A percentile compares a stretch with the other conserved stretches of the same genome.
These are phyloP conservation scores for Aspergillus pseudoviridinutans DNA, from an alignment of 2,329 filamentous ascomycete species.

Conservation along the genomic window DNA sequence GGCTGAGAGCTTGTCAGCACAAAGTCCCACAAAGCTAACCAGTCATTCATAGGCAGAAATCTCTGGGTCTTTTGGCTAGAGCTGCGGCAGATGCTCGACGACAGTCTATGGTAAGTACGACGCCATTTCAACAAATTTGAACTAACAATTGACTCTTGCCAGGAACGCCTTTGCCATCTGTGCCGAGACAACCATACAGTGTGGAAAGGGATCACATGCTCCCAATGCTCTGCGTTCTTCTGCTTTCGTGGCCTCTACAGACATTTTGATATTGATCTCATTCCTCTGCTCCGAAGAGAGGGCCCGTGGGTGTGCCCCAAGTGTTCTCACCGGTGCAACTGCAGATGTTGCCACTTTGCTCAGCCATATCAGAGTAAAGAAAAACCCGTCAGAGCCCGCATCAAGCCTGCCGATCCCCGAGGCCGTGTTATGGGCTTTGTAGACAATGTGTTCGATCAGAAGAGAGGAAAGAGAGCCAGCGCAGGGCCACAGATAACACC, in stretches of 20 bases:
- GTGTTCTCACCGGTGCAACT: constrained; percentile 32
- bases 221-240: constrained; percentile 33
- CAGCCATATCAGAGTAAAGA: constrained; percentile 31
- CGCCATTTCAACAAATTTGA: neutral
- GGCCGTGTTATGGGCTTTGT: constrained; percentile 33
- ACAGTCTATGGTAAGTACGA: constrained; percentile 17
- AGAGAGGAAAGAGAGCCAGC: constrained; percentile 21
- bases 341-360: constrained; percentile 33
- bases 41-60: constrained; percentile 3
- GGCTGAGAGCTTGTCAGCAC: neutral
- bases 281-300: constrained; percentile 26
- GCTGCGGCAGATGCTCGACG: constrained; percentile 21
- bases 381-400: constrained; percentile 29
- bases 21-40: neutral
- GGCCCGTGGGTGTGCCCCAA: constrained; percentile 32
- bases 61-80: constrained; percentile 22
- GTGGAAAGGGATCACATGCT: constrained; percentile 33
- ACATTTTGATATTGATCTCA: constrained; percentile 32
- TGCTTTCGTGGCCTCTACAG: constrained; percentile 34
- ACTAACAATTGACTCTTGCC: constrained; percentile 3
- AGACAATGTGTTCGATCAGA: constrained; percentile 37
- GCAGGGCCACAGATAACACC: constrained; percentile 3
- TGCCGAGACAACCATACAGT: constrained; percentile 33
- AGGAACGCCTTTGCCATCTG: constrained; percentile 33
- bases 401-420: constrained; percentile 30